A percentile compares a stretch with the other conserved stretches of the same genome.
These are phyloP conservation scores for Fusarium sp. DNA, from an alignment of 2,329 filamentous ascomycete genomes.

Conservation along the genomic window DNA sequence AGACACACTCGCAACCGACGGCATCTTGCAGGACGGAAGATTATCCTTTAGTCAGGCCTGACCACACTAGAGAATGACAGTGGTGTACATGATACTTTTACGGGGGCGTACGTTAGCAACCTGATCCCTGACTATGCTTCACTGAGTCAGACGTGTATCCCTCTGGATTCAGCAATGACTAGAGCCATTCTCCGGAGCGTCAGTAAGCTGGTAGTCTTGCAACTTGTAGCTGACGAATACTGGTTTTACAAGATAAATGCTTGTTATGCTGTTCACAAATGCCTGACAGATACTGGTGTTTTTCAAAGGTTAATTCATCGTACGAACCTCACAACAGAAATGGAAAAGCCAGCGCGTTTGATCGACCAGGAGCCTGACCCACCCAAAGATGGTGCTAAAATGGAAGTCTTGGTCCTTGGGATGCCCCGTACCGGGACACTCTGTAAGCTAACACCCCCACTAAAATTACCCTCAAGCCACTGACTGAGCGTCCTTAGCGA, in stretches of 20 bases:
- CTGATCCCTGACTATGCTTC: background rate
- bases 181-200: rapidly evolving
- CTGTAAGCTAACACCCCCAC: background rate
- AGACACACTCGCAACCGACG: background rate
- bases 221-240: no score
- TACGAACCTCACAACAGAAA: background rate
- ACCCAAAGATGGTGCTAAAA: background rate
- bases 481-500: background rate
- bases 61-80: background rate
- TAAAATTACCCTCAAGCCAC: background rate
- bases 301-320: no score
- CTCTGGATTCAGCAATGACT: background rate
- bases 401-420: background rate
- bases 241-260: no score
- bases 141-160: background rate
- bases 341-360: background rate
- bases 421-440: background rate
- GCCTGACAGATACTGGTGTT: no score
- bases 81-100: background rate
- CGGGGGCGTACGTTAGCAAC: background rate
- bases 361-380: background rate
- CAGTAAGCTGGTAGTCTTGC: no score
- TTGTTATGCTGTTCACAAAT: no score
- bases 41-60: background rate
- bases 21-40: background rate